These are phyloP conservation scores for Petasospora fabianii DNA, from an alignment of 1,139 yeast species.

Conservation along the genomic window DNA sequence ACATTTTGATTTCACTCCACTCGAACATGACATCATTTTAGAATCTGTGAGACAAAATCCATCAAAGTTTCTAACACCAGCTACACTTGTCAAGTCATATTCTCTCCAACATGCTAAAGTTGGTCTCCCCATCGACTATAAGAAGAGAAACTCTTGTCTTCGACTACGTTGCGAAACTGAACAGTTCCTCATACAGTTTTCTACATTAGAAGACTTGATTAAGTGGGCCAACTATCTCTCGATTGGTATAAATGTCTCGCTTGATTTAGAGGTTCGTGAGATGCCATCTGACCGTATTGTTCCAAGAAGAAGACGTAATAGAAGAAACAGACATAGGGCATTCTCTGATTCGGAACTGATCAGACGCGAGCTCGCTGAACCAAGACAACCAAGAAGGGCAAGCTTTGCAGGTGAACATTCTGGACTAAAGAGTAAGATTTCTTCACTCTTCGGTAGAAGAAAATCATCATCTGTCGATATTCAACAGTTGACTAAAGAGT, in stretches of 20 bases:
- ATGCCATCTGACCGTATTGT: conserved; percentile 69
- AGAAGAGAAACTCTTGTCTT: conserved; percentile 40
- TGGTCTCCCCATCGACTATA: conserved; percentile 68
- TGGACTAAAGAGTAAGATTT: conserved; percentile 15
- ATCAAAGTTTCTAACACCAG: conserved; percentile 30
- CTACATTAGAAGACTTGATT: conserved; percentile 53
- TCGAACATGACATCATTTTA: conserved; percentile 31
- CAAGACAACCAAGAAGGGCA: conserved; percentile 21
- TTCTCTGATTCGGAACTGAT: conserved; percentile 23
- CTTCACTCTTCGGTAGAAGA: conserved; percentile 19
- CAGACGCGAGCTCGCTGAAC: conserved; percentile 25
- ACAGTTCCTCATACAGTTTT: conserved; percentile 58
- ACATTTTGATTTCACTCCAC: conserved; percentile 23
- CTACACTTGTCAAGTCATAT: conserved; percentile 48
- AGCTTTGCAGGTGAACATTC: conserved; percentile 17
- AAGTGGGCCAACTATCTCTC: conserved; percentile 61
- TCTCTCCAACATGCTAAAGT: conserved; percentile 66
- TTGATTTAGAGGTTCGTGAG: conserved; percentile 57
- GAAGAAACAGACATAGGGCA: conserved; percentile 27
- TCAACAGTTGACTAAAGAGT: conserved; percentile 8
- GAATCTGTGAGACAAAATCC: conserved; percentile 28
- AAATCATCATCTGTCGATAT: conserved; percentile 6
- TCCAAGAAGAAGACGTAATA: conserved; percentile 60
- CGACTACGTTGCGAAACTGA: conserved; percentile 65
- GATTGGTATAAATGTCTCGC: conserved; percentile 60